phyloP scores from a whole-genome alignment of 805 yeast genomes.

The Teunomyces lycoperdinae region DNA sequence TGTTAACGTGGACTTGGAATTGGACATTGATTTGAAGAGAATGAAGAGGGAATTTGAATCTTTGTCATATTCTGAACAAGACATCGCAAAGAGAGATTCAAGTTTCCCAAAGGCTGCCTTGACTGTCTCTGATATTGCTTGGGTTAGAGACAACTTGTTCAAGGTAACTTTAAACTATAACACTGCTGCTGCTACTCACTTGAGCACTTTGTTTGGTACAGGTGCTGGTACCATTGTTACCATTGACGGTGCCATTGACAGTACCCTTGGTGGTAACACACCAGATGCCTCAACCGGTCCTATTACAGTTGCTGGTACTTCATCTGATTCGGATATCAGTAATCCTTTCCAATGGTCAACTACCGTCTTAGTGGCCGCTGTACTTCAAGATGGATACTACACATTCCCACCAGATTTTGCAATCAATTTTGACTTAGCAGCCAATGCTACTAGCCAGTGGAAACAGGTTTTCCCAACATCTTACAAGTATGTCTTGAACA shows the following conservation, averaged over 20 bases:
- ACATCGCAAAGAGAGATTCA: conserved; percentile 7
- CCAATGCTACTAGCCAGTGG: conserved; percentile 2
- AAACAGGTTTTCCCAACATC: conserved; percentile 7
- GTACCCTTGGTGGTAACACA: not conserved
- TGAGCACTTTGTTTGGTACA: conserved; percentile 9
- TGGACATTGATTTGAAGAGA: conserved; percentile 8
- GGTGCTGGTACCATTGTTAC: conserved; percentile 7
- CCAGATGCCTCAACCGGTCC: not conserved
- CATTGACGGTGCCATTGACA: not conserved
- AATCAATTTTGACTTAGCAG: conserved; percentile 14
- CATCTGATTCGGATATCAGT: conserved; percentile 5
- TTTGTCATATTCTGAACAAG: not conserved
- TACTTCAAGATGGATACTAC: conserved; percentile 9
- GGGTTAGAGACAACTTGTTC: conserved; percentile 14
- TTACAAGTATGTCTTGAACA: not conserved
- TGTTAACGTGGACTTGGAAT: conserved; percentile 9
- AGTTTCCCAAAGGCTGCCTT: conserved; percentile 16
- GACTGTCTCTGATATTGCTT: conserved; percentile 15
- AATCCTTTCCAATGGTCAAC: conserved; percentile 17
- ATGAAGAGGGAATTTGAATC: conserved; percentile 8
- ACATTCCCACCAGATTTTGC: conserved; percentile 16
- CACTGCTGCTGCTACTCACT: conserved; percentile 14
- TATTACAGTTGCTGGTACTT: conserved; percentile 10
- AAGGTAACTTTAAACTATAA: conserved; percentile 18
- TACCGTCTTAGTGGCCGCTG: conserved; percentile 14